These are phyloP conservation scores for Sanghuangporus baumii DNA, from an alignment of 1,284 basidiomycete species.

Conservation along the genomic window DNA sequence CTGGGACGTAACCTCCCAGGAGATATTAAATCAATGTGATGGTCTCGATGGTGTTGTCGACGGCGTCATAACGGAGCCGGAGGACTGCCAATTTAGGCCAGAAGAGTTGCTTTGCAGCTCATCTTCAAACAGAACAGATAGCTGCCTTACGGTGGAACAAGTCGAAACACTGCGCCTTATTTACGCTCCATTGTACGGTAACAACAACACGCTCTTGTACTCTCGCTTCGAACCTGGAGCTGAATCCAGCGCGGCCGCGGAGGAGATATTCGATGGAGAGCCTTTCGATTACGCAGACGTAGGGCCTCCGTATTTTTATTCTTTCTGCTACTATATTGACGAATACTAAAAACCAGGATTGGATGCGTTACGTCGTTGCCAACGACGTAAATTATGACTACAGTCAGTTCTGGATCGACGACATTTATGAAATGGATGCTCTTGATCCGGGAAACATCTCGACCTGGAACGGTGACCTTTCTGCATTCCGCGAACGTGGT, in stretches of 20 bases:
- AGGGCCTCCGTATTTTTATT: neutral
- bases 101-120: constrained; percentile 22
- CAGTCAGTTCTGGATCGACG: constrained; percentile 14
- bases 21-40: constrained; percentile 31
- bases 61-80: constrained; percentile 29
- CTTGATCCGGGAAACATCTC: constrained; percentile 18
- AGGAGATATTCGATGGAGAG: constrained; percentile 1
- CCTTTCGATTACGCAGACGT: constrained; percentile 2
- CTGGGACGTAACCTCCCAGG: constrained; percentile 24
- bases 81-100: constrained; percentile 25
- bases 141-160: constrained; percentile 30
- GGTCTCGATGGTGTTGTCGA: constrained; percentile 30
- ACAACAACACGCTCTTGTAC: constrained; percentile 28
- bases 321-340: too few relatives aligned
- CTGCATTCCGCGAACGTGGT: constrained; percentile 22
- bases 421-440: constrained; percentile 15
- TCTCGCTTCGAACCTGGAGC: constrained; percentile 23
- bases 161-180: constrained; percentile 29
- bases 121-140: constrained; percentile 19
- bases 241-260: constrained; percentile 4
- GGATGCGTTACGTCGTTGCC: constrained; percentile 18
- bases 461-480: constrained; percentile 19
- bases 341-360: constrained; percentile 10
- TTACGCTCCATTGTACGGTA: constrained; percentile 27
- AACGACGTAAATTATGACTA: constrained; percentile 15